Percentiles rank a stretch among this genome's conserved stretches.
phyloP scores from a whole-genome alignment of 352 stramenopile species.

The Plasmopara muralis region DNA sequence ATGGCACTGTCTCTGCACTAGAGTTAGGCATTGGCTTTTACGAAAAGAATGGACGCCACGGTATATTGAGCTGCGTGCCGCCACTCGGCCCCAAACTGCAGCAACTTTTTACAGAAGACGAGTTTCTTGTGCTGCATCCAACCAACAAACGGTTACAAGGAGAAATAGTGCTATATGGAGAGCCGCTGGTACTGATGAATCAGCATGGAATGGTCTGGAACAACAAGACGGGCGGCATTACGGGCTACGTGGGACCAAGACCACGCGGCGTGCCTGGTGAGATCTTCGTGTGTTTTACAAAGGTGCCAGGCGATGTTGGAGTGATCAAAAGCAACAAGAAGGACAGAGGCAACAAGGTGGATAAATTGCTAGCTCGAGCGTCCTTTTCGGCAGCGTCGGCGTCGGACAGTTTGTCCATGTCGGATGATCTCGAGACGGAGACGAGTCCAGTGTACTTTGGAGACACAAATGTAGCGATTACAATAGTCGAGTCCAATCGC shows the following conservation, averaged over 20 bases:
- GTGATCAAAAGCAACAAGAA: conserved; percentile 22
- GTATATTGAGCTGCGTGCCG: conserved; percentile 74
- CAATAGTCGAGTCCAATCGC: conserved; percentile 73
- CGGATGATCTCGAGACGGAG: conserved; percentile 8
- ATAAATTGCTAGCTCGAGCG: conserved; percentile 15
- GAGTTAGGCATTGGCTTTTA: conserved; percentile 69
- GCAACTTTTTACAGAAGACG: conserved; percentile 75
- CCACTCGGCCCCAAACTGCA: conserved; percentile 66
- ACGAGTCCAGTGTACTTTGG: conserved; percentile 48
- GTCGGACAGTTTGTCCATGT: conserved; percentile 18
- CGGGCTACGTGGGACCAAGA: conserved; percentile 70
- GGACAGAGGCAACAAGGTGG: conserved; percentile 15
- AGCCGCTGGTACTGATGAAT: conserved; percentile 76
- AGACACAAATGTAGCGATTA: conserved; percentile 65
- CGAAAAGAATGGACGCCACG: conserved; percentile 82
- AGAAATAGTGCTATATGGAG: conserved; percentile 62
- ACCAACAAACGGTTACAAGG: conserved; percentile 29
- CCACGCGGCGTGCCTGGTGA: conserved; percentile 59
- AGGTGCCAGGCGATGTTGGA: conserved; percentile 11
- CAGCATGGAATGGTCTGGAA: conserved; percentile 83
- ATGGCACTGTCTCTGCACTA: background rate
- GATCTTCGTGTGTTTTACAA: conserved; percentile 71
- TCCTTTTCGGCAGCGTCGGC: conserved; percentile 17
- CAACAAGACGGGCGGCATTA: conserved; percentile 86
- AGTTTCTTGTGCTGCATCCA: conserved; percentile 75